phyloP scores from a whole-genome alignment of 345 rosid species.

The Geranium rotundifolium region DNA sequence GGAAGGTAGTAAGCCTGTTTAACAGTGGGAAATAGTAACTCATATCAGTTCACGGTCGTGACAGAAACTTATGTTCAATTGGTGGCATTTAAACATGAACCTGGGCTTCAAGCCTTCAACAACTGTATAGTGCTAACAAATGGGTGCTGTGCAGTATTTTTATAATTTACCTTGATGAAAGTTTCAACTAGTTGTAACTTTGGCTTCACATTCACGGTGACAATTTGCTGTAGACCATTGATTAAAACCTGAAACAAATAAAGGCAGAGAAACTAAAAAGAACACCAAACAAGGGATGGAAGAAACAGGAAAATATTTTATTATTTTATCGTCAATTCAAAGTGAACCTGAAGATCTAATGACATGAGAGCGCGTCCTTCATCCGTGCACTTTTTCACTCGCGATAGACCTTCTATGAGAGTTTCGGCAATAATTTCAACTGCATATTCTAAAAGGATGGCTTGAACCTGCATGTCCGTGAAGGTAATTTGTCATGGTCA shows the following conservation, averaged over 20 bases:
- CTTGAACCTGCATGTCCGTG: conserved; percentile 47
- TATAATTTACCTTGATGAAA: conserved; percentile 58
- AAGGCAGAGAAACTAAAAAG: background rate
- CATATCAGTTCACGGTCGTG: background rate
- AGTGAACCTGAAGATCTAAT: conserved; percentile 77
- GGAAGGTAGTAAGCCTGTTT: conserved; percentile 91
- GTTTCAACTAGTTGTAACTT: conserved; percentile 73
- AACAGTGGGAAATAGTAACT: background rate
- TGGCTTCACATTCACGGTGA: conserved; percentile 53
- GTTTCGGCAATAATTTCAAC: conserved; percentile 82
- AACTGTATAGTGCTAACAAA: too few relatives aligned
- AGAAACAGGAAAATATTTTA: background rate
- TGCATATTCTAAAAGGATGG: conserved; percentile 61
- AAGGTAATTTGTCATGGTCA: background rate
- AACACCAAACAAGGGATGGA: background rate
- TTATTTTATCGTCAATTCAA: too few relatives aligned
- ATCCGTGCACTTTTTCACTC: conserved; percentile 84
- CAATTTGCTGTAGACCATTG: conserved; percentile 79
- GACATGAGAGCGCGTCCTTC: conserved; percentile 97
- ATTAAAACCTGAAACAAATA: conserved; percentile 53
- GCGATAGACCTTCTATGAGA: conserved; percentile 83
- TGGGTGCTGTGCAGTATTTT: too few relatives aligned
- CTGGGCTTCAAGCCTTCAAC: background rate
- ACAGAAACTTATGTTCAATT: background rate
- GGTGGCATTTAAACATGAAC: too few relatives aligned